phyloP scores from a whole-genome alignment of 2,329 filamentous ascomycete genomes.

The Drechslerella stenobrocha region DNA sequence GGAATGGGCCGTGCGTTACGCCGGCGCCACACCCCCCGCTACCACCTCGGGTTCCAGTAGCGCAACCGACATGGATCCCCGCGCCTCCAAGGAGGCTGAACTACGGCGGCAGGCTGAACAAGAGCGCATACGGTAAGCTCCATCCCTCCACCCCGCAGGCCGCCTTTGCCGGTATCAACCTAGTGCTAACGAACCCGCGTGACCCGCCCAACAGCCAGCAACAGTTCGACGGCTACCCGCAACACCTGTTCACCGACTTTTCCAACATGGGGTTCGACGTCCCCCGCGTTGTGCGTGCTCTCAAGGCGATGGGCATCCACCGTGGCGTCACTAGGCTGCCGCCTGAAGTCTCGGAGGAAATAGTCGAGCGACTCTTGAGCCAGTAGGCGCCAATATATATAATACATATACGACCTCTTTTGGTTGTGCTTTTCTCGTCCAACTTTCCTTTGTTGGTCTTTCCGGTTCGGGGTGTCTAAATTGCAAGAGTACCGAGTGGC shows the following conservation, averaged over 20 bases:
- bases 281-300: slow-evolving; percentile 81
- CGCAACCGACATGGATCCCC: slow-evolving; percentile 47
- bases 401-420: no score
- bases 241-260: slow-evolving; percentile 78
- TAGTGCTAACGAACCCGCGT: not conserved
- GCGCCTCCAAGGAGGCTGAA: slow-evolving; percentile 51
- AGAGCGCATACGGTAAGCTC: slow-evolving; percentile 22
- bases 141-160: not conserved
- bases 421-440: no score
- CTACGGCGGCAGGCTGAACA: slow-evolving; percentile 51
- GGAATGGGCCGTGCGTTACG: slow-evolving; percentile 85
- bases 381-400: no score
- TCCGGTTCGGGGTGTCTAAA: no score
- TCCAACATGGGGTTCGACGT: slow-evolving; percentile 89
- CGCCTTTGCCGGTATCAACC: not conserved
- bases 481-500: no score
- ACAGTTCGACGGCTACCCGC: slow-evolving; percentile 80
- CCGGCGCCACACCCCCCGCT: slow-evolving; percentile 70
- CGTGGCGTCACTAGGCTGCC: slow-evolving; percentile 14
- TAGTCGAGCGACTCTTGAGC: slow-evolving; percentile 29
- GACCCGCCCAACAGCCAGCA: not conserved
- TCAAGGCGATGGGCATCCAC: slow-evolving; percentile 73
- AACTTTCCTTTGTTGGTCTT: no score
- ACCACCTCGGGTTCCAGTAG: slow-evolving; percentile 57
- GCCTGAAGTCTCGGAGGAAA: slow-evolving; percentile 13